A percentile compares a stretch with the other conserved stretches of the same genome.
These are phyloP conservation scores for Saccharomycopsis lassenensis DNA, from an alignment of 805 yeast species.

Conservation along the genomic window DNA sequence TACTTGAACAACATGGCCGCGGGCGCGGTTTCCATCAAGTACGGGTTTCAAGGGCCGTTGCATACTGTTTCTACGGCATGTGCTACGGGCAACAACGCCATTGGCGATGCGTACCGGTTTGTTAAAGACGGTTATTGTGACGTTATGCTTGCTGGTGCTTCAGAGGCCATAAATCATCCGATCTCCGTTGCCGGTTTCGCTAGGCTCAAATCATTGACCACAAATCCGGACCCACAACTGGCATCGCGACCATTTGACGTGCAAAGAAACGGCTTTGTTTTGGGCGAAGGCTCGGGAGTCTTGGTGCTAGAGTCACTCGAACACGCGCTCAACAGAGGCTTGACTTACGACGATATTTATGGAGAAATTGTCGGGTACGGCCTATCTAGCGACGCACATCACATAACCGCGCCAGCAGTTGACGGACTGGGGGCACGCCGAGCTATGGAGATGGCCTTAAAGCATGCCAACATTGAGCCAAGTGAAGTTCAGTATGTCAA, in stretches of 20 bases:
- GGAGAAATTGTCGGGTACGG: slow-evolving; percentile 88
- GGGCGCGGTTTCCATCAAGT: slow-evolving; percentile 75
- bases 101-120: slow-evolving; percentile 85
- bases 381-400: slow-evolving; percentile 80
- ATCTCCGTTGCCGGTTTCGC: slow-evolving; percentile 84
- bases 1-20: slow-evolving; percentile 88
- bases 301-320: slow-evolving; percentile 65
- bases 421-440: slow-evolving; percentile 76
- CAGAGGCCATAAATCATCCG: slow-evolving; percentile 83
- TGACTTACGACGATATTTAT: slow-evolving; percentile 46
- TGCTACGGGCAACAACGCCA: slow-evolving; percentile 89
- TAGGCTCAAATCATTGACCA: slow-evolving; percentile 70
- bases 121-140: slow-evolving; percentile 73
- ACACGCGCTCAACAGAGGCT: slow-evolving; percentile 57
- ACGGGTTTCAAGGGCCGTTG: slow-evolving; percentile 72
- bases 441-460: slow-evolving; percentile 72
- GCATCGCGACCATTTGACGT: slow-evolving; percentile 86
- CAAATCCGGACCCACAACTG: slow-evolving; percentile 45
- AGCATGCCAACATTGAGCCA: slow-evolving; percentile 31
- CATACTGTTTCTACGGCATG: slow-evolving; percentile 92
- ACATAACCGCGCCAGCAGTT: slow-evolving; percentile 82
- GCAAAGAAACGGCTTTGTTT: slow-evolving; percentile 73
- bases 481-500: slow-evolving; percentile 63
- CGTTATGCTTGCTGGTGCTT: slow-evolving; percentile 88
- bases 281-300: slow-evolving; percentile 89